Conservation (phyloP, 2,329 filamentous ascomycete genomes). For the Cladosporium austrohemisphaericum region DNA sequence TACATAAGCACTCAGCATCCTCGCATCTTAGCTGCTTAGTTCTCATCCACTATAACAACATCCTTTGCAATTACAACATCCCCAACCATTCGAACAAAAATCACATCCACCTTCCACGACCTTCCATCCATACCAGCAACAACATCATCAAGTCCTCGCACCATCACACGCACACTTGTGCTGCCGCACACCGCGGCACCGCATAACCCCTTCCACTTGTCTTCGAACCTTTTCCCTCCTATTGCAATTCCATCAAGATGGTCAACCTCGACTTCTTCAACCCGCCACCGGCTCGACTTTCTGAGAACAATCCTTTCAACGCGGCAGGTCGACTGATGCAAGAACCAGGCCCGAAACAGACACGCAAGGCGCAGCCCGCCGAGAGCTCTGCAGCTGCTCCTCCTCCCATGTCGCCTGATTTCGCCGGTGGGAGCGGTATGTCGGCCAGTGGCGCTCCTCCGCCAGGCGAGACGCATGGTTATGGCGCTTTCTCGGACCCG, state of each 20-base stretch:
- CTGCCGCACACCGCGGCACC: background rate
- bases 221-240: too few species aligned
- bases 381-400: background rate
- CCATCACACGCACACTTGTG: background rate
- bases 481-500: background rate
- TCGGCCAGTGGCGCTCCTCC: too few species aligned
- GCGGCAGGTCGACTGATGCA: conserved; percentile 4
- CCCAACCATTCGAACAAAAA: too few species aligned
- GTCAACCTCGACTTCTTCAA: background rate
- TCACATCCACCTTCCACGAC: background rate
- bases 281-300: background rate
- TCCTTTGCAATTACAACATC: background rate
- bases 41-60: too few species aligned
- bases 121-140: background rate
- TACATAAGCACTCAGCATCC: too few species aligned
- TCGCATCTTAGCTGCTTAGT: too few species aligned
- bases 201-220: background rate
- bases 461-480: background rate
- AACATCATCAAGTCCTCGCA: background rate
- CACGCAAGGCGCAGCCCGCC: conserved; percentile 22
- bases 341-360: conserved; percentile 28
- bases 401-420: background rate
- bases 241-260: background rate
- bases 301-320: conserved; percentile 1
- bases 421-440: background rate